Base-by-base conservation (phyloP, 768 basidiomycete species). In the Boletus patriciae region DNA sequence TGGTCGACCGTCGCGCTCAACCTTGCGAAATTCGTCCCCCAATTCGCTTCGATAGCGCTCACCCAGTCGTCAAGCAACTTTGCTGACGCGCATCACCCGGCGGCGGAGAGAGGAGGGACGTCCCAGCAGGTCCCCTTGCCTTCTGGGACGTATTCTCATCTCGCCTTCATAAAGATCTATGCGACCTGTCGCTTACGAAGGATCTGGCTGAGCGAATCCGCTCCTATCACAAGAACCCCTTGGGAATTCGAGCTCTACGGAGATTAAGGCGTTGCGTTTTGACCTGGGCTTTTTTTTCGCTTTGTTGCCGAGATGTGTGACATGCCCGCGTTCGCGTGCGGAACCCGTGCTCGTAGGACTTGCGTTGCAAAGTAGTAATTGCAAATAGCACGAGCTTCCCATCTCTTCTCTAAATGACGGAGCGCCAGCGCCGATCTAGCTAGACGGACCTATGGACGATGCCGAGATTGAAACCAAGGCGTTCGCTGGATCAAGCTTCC, bases 231-330 rank as follows among this genome's bases (percentile, higher is more conserved):
- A 57, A 78, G 75, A 58, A 68, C 78, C 9, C 87, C 89, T 33
- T 90, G 87, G 88, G 90, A 92, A 73, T 90, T 91, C 67, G 80
- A 85, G 65, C 74, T 91, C 44, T 90, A 88, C 66, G 71, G 73
- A 64, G 63, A 72, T 72, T 65, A 73, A 68, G 54, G 45, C 48
- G 57, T 61, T 54, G 19, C 25, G 38, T 49, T 47, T 55, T 61
- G 34, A 36, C 34, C 16, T 34, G 13, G 9, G 13, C 6, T 34
- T 36, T 15, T 36, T 36, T 51, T 51, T 50, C 45, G 29, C 57
- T 53, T 51, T 54, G 51, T 60, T 57, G 50, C 45, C 63, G 49
- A 54, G 58, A 63, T 59, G 57, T 64, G 51, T 61, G 40, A 52
- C 42, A 48, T 66, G 62, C 13, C 58, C 66, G 60, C 54, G 49